Percentiles rank a stretch among this genome's conserved stretches.
Evolutionary conservation across 805 yeast species (phyloP).

Genomic region (Yarrowia sp.): DNA sequence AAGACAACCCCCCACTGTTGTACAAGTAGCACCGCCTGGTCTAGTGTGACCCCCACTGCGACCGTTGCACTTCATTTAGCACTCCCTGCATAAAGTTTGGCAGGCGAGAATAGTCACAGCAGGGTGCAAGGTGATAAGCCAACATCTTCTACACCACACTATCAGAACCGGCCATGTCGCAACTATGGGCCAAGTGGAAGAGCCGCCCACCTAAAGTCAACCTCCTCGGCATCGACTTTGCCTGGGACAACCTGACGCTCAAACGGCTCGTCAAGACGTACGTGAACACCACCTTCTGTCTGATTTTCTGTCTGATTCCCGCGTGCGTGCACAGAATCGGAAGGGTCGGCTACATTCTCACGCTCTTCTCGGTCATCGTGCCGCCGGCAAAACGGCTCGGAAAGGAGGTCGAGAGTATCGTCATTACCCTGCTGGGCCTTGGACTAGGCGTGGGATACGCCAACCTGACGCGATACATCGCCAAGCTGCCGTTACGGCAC

Average conservation of each 20-base stretch:
- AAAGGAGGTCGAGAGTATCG: slow-evolving; percentile 2
- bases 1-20: no score
- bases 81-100: neutral
- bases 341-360: slow-evolving; percentile 11
- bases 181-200: slow-evolving; percentile 20
- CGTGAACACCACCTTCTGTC: slow-evolving; percentile 1
- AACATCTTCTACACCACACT: no score
- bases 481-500: neutral
- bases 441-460: neutral
- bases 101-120: neutral
- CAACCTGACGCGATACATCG: neutral
- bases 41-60: slow-evolving; percentile 4
- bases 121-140: no score
- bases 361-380: slow-evolving; percentile 10
- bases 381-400: slow-evolving; percentile 18
- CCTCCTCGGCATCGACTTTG: neutral
- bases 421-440: slow-evolving; percentile 30
- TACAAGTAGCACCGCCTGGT: neutral
- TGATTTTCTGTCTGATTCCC: slow-evolving; percentile 18
- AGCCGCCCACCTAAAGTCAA: slow-evolving; percentile 10
- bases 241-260: slow-evolving; percentile 11
- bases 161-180: no score
- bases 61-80: neutral
- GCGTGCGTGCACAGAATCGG: slow-evolving; percentile 7
- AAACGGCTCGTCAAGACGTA: slow-evolving; percentile 11